Percentiles rank a stretch among this genome's conserved stretches.
Conservation (phyloP, 2,329 filamentous ascomycete species). For the Dothidotthia symphoricarpi region DNA sequence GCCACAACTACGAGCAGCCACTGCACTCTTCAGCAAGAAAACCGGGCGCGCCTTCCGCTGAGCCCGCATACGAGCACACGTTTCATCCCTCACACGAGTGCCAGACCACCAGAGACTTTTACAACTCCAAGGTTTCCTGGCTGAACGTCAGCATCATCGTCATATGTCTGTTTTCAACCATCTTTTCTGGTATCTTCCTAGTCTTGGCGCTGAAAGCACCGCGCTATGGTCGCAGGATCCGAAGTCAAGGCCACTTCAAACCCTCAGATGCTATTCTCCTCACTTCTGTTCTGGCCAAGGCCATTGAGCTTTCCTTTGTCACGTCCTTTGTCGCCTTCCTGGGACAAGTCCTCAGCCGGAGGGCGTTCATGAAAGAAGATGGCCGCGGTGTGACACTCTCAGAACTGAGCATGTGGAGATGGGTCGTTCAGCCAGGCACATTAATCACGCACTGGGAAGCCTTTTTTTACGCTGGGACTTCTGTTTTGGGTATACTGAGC, state of each 20-base stretch:
- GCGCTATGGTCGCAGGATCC: slow-evolving; percentile 60
- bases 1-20: slow-evolving; percentile 32
- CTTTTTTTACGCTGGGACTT: slow-evolving; percentile 62
- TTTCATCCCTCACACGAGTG: slow-evolving; percentile 41
- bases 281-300: slow-evolving; percentile 69
- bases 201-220: slow-evolving; percentile 61
- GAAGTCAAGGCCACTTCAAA: slow-evolving; percentile 51
- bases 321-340: slow-evolving; percentile 73
- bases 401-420: slow-evolving; percentile 74
- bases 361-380: slow-evolving; percentile 59
- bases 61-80: slow-evolving; percentile 38
- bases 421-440: slow-evolving; percentile 64
- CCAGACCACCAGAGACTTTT: slow-evolving; percentile 41
- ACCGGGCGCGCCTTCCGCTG: slow-evolving; percentile 30
- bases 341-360: slow-evolving; percentile 70
- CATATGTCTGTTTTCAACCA: slow-evolving; percentile 61
- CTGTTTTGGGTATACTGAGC: slow-evolving; percentile 63
- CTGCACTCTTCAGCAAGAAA: slow-evolving; percentile 25
- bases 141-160: slow-evolving; percentile 45
- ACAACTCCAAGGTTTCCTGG: slow-evolving; percentile 47
- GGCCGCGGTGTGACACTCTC: slow-evolving; percentile 68
- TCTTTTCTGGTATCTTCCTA: slow-evolving; percentile 66
- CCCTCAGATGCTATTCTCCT: slow-evolving; percentile 66
- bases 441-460: slow-evolving; percentile 68
- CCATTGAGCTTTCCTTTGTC: slow-evolving; percentile 75